Evolutionary conservation across 2,329 filamentous ascomycete species (phyloP).

Genomic region (Colletotrichum aenigma): DNA sequence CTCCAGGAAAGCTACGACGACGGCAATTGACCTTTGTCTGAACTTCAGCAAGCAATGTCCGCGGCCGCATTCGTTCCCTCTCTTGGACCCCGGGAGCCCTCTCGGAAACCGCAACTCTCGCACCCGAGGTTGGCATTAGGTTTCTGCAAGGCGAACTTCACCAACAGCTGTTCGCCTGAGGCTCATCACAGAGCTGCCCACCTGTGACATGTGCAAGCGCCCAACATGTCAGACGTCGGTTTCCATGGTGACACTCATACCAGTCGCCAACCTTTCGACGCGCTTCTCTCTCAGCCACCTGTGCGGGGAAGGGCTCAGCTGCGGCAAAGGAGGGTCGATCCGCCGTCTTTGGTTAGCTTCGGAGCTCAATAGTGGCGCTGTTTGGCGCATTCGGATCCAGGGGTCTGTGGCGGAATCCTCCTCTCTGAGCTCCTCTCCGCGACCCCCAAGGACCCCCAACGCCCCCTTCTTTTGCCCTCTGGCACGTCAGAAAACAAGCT

Average conservation of each 20-base stretch:
- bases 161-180: not conserved
- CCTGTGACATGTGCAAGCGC: not conserved
- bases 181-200: not conserved
- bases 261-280: not conserved
- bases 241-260: not conserved
- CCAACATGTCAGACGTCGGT: not conserved
- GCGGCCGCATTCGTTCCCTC: not conserved
- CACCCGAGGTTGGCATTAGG: not conserved
- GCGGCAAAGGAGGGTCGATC: not conserved
- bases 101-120: not conserved
- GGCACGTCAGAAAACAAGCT: constrained; percentile 4
- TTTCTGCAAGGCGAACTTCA: not conserved
- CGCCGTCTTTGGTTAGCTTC: not conserved
- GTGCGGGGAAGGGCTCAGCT: not conserved
- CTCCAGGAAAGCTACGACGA: not conserved
- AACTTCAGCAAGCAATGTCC: not conserved
- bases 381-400: not conserved
- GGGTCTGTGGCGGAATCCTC: not conserved
- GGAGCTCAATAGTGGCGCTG: not conserved
- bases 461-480: not conserved
- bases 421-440: not conserved
- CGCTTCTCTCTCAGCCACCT: not conserved
- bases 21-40: not conserved
- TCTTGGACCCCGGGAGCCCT: not conserved
- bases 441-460: not conserved